Evolutionary conservation across 2,329 filamentous ascomycete genomes (phyloP).

Genomic region (Drechslera avenae): DNA sequence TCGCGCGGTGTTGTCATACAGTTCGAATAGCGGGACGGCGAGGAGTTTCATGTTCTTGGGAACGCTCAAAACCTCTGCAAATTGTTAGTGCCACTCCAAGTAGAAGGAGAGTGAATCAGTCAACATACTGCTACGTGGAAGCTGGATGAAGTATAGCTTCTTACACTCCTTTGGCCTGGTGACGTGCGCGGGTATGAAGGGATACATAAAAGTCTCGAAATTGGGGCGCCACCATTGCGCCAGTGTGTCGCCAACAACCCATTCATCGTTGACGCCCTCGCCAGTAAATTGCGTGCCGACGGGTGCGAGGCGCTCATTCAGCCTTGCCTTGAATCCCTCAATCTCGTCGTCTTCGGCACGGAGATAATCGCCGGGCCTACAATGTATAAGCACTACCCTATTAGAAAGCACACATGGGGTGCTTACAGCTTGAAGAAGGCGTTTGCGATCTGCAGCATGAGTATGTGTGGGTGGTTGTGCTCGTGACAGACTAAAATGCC

Average conservation of each 20-base stretch:
- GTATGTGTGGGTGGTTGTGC: slow-evolving; percentile 97
- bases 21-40: slow-evolving; percentile 93
- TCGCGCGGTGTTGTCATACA: slow-evolving; percentile 94
- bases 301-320: slow-evolving; percentile 92
- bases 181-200: slow-evolving; percentile 94
- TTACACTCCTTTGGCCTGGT: slow-evolving; percentile 98
- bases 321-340: slow-evolving; percentile 87
- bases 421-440: slow-evolving; percentile 94
- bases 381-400: neutral
- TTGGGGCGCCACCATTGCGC: slow-evolving; percentile 99
- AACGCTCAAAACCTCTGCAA: slow-evolving; percentile 85
- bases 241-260: slow-evolving; percentile 92
- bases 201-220: slow-evolving; percentile 99
- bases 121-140: slow-evolving; percentile 81
- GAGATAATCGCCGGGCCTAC: slow-evolving; percentile 87
- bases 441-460: slow-evolving; percentile 99
- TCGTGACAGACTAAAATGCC: slow-evolving; percentile 97
- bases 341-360: slow-evolving; percentile 88
- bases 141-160: slow-evolving; percentile 96
- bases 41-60: slow-evolving; percentile 99
- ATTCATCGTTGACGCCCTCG: slow-evolving; percentile 88
- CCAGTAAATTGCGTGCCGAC: slow-evolving; percentile 81
- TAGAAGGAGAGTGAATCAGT: neutral
- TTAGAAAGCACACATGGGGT: neutral
- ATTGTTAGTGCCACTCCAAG: slow-evolving; percentile 22